Base-by-base conservation (phyloP, 495 filamentous ascomycete genomes). In the Massariosphaeria phaeospora region DNA sequence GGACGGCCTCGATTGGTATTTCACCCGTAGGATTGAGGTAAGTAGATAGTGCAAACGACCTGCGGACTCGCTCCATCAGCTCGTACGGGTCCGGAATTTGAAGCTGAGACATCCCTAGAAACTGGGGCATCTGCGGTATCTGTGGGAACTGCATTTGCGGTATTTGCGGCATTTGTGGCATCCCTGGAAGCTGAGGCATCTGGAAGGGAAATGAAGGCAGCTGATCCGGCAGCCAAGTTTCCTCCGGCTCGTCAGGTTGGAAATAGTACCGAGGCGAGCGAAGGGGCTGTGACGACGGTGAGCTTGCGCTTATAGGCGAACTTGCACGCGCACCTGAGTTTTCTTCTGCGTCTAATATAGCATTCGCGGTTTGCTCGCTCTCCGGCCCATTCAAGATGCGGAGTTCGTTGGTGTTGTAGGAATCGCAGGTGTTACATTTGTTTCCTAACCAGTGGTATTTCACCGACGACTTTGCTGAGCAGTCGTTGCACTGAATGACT, bases 361-460 rank as follows among this genome's bases (percentile, higher is more conserved):
- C 41, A 54, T 62, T 51, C 48, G 61, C 39, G 34, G 57, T 45
- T 56, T 62, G 56, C 34, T 68, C 66, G 44, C 58, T 65, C 45
- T 69, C 70, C 0, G 56, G 58, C 12, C 52, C 55, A n/a, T 55
- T 62, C 13, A 68, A 52, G 2, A 69, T 62, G 1, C 64, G 62
- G 48, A 73, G 48, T 46, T 71, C 69, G 55, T 67, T 70, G n/a
- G 70, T 73, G 54, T 73, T 73, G 61, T 69, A 73, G 26, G 66
- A 66, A 36, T 72, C 70, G 58, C 70, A 85, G 71, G 89, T 78
- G 23, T 80, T 81, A 69, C 93, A 99, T 72, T 91, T 95, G 23
- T 94, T 75, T 3, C 93, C 93, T 15, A 97, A 72, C 88, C 94
- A 99, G 67, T 99, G 93, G 64, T 94, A 99, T 36, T 80, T 77